These are phyloP conservation scores for Termitomyces sp. DNA, from an alignment of 768 basidiomycete genomes.

Conservation along the genomic window DNA sequence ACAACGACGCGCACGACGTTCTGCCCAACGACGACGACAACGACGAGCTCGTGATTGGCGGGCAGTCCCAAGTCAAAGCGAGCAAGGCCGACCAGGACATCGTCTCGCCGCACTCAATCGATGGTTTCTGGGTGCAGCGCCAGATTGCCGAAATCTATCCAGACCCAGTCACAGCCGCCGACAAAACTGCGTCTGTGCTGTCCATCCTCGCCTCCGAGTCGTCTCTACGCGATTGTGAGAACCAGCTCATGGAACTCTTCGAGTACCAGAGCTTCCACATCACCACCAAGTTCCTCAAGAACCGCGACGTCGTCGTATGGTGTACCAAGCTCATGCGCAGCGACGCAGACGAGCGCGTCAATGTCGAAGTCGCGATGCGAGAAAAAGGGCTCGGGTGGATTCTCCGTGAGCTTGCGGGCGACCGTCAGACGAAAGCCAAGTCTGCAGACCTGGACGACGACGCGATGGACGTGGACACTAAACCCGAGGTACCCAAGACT, in stretches of 20 bases:
- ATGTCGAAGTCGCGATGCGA: constrained; percentile 96
- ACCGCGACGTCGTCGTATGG: constrained; percentile 96
- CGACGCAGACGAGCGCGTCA: constrained; percentile 82
- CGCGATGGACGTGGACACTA: constrained; percentile 78
- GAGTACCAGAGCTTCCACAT: constrained; percentile 90
- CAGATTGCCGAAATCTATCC: constrained; percentile 88
- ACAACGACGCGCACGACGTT: constrained; percentile 43
- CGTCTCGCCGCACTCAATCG: constrained; percentile 86
- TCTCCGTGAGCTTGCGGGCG: constrained; percentile 79
- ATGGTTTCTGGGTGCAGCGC: constrained; percentile 98
- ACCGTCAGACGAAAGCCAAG: constrained; percentile 53
- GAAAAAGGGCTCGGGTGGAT: constrained; percentile 98
- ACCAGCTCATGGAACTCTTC: constrained; percentile 94
- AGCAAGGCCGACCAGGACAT: constrained; percentile 66
- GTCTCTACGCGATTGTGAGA: constrained; percentile 87
- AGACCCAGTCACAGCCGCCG: constrained; percentile 90
- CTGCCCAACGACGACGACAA: constrained; percentile 33
- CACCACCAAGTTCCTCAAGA: constrained; percentile 87
- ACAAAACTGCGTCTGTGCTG: constrained; percentile 83
- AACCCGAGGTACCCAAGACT: constrained; percentile 65
- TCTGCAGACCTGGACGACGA: constrained; percentile 38
- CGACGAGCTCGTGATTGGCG: constrained; percentile 78
- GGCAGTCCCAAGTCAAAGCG: constrained; percentile 46
- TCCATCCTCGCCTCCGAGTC: constrained; percentile 84
- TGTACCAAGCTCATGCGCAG: constrained; percentile 93